phyloP scores from a whole-genome alignment of 169 alveolate genomes.

The Condylostoma magnum region DNA sequence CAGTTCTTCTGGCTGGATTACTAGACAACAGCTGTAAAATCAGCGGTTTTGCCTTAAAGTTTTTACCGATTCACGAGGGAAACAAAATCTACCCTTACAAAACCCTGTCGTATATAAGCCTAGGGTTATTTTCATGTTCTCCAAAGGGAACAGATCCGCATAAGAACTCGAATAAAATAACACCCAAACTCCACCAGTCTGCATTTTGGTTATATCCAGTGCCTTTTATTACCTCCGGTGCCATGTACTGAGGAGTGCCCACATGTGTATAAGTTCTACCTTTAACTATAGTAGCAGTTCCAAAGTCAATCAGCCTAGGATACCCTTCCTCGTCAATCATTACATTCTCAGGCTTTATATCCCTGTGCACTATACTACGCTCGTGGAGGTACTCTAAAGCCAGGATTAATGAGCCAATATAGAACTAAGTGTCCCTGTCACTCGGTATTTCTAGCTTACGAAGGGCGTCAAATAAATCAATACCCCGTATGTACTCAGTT shows the following conservation, averaged over 20 bases:
- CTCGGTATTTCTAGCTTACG: slow-evolving; percentile 52
- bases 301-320: slow-evolving; percentile 67
- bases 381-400: slow-evolving; percentile 56
- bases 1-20: slow-evolving; percentile 22
- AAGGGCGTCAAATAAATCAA: slow-evolving; percentile 61
- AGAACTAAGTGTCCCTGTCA: slow-evolving; percentile 44
- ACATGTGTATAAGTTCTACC: slow-evolving; percentile 64
- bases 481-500: slow-evolving; percentile 61
- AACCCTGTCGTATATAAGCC: slow-evolving; percentile 55
- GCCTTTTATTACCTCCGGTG: slow-evolving; percentile 74
- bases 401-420: slow-evolving; percentile 39
- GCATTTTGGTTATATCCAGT: slow-evolving; percentile 47
- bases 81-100: slow-evolving; percentile 29
- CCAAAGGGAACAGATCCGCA: slow-evolving; percentile 83
- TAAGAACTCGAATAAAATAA: slow-evolving; percentile 71
- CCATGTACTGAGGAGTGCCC: slow-evolving; percentile 84
- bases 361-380: slow-evolving; percentile 48
- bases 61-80: slow-evolving; percentile 24
- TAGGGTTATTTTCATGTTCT: slow-evolving; percentile 54
- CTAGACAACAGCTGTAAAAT: slow-evolving; percentile 12
- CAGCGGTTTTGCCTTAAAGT: slow-evolving; percentile 13
- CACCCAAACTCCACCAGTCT: slow-evolving; percentile 81
- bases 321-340: slow-evolving; percentile 61
- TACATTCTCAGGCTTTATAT: slow-evolving; percentile 65
- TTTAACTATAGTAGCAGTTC: slow-evolving; percentile 59